These are phyloP conservation scores for Aspergillus pseudoterreus DNA, from an alignment of 2,329 filamentous ascomycete genomes.

Conservation along the genomic window DNA sequence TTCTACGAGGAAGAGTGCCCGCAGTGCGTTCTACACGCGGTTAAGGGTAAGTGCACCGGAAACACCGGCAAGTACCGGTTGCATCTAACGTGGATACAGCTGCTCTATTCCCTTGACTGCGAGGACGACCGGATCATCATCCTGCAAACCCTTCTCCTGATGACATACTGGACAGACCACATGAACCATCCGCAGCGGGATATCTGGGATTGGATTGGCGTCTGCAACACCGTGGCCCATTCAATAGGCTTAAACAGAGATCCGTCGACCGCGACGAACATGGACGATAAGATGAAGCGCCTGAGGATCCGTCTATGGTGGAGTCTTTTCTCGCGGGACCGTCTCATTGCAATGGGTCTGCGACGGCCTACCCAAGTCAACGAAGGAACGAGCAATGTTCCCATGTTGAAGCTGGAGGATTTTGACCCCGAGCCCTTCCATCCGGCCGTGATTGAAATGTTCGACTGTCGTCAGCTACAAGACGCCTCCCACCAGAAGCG, in stretches of 20 bases:
- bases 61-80: neutral
- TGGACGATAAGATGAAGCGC: conserved; percentile 38
- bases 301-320: conserved; percentile 91
- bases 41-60: conserved; percentile 58
- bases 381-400: conserved; percentile 86
- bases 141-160: conserved; percentile 76
- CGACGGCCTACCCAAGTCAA: conserved; percentile 83
- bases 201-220: conserved; percentile 24
- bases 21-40: conserved; percentile 79
- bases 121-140: conserved; percentile 80
- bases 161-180: conserved; percentile 94
- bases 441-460: conserved; percentile 62
- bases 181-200: conserved; percentile 82
- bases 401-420: conserved; percentile 73
- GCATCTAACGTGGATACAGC: conserved; percentile 42
- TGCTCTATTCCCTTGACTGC: conserved; percentile 87
- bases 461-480: conserved; percentile 63
- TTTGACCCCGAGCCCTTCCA: conserved; percentile 70
- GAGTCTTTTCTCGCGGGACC: conserved; percentile 89
- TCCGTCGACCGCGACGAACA: conserved; percentile 9
- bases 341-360: conserved; percentile 84
- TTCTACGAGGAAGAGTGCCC: conserved; percentile 68
- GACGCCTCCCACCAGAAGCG: conserved; percentile 69
- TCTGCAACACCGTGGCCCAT: conserved; percentile 23
- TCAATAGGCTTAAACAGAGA: conserved; percentile 21